Percentiles rank a stretch among this genome's conserved stretches.
phyloP scores from a whole-genome alignment of 169 alveolate species.

The Plasmodium chabaudi region DNA sequence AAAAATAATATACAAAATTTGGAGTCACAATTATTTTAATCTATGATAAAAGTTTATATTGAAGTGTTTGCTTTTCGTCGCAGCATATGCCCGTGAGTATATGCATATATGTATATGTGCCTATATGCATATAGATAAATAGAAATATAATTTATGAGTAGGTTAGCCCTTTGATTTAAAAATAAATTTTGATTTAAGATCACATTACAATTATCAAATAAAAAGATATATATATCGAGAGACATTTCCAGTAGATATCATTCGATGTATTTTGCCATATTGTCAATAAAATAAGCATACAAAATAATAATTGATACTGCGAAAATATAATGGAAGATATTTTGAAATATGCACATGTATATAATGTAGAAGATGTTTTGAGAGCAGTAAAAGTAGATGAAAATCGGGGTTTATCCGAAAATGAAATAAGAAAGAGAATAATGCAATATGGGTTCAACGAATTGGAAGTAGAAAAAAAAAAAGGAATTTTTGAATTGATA shows the following conservation, averaged over 20 bases:
- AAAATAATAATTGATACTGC: too few relatives aligned
- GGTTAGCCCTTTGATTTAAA: too few relatives aligned
- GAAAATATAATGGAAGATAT: conserved; percentile 16
- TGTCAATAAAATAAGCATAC: neutral
- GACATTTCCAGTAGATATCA: too few relatives aligned
- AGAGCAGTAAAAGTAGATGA: conserved; percentile 76
- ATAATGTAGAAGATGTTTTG: conserved; percentile 78
- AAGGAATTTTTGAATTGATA: conserved; percentile 92
- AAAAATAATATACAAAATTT: too few relatives aligned
- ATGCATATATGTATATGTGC: conserved; percentile 3
- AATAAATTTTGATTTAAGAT: too few relatives aligned
- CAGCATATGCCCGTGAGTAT: neutral
- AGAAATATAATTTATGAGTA: too few relatives aligned
- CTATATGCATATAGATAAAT: neutral
- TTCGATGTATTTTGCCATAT: too few relatives aligned
- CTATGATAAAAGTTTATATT: too few relatives aligned
- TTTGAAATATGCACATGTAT: conserved; percentile 76
- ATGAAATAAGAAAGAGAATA: conserved; percentile 89
- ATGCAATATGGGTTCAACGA: conserved; percentile 90
- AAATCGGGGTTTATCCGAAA: conserved; percentile 89
- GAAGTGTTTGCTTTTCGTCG: too few relatives aligned
- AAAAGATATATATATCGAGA: too few relatives aligned
- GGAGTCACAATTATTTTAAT: too few relatives aligned
- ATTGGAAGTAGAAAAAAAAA: conserved; percentile 91
- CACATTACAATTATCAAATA: too few relatives aligned